Evolutionary conservation across 179 eudicot species (phyloP), one percentile per base, ranked within the genome.

Genomic region (Silene coronaria): DNA sequence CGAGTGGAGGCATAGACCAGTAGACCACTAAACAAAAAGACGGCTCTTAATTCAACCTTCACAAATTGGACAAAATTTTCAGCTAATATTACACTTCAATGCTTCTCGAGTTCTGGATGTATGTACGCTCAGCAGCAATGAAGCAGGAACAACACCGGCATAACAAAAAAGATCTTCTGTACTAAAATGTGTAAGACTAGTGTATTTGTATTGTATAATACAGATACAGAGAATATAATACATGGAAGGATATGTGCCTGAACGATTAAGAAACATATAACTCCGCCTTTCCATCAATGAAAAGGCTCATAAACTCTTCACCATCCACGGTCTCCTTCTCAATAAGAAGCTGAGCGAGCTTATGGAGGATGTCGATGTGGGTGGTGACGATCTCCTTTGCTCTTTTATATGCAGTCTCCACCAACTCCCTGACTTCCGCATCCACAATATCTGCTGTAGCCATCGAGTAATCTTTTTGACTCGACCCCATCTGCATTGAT

Each of bases 221-320:
- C 62, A 68, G 65, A 6, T 68, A 78, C 62, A 68, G 65, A 78
- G 21, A 13, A 53, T 53, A 53, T 53, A 53, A 14, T 53, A 53
- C 58, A 53, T 5, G 57, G 57, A 74, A 53, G 61, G 46, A 64
- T 30, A 17, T 36, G 73, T 60, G 64, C 57, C 23, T 10, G 30
- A 72, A 58, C 5, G 16, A 21, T 84, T 75, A 93, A 38, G 93
- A 78, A 68, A 90, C 84, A 59, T 80, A 93, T 57, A 93, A 82
- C 71, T 91, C 97, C 57, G 98, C 97, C 84, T 93, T 81, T 80
- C 97, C 98, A 83, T 93, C 98, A 42, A 93, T 93, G 89, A 93
- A 93, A 51, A 93, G 89, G 89, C 98, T 91, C 98, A 93, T 91
- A 81, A 93, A 93, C 81, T 93, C 98, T 80, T 93, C 98, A 0